Conservation (phyloP, 2,329 filamentous ascomycete species). For the Amesomyces nigricolor region DNA sequence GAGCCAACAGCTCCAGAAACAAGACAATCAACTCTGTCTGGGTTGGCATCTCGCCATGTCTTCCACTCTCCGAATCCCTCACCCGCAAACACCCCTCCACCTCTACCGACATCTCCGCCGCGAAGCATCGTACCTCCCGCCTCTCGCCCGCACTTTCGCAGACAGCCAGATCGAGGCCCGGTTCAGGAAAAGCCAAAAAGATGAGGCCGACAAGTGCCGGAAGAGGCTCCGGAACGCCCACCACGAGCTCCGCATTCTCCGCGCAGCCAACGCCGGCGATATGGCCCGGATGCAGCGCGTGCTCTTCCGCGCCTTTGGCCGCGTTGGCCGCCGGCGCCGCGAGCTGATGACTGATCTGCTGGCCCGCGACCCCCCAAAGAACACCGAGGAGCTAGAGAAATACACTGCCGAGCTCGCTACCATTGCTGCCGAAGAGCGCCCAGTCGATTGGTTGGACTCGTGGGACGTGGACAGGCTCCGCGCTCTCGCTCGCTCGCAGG, state of each 20-base stretch:
- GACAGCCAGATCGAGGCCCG: constrained; percentile 38
- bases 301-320: constrained; percentile 47
- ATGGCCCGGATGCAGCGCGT: constrained; percentile 42
- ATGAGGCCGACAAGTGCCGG: constrained; percentile 20
- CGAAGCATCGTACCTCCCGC: constrained; percentile 55
- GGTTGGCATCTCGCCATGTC: constrained; percentile 27
- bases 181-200: constrained; percentile 39
- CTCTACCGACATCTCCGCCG: constrained; percentile 57
- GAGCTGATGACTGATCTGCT: constrained; percentile 41
- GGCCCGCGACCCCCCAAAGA: constrained; percentile 32
- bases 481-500: constrained; percentile 39
- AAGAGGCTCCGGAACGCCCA: constrained; percentile 38
- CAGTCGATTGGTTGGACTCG: constrained; percentile 40
- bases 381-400: constrained; percentile 39
- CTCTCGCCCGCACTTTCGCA: constrained; percentile 42
- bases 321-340: constrained; percentile 46
- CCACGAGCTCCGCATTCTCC: constrained; percentile 42
- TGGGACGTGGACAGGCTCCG: constrained; percentile 46
- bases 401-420: constrained; percentile 21
- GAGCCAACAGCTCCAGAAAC: background rate
- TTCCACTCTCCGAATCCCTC: constrained; percentile 32
- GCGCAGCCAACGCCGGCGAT: constrained; percentile 50
- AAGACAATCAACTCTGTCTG: background rate
- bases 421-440: constrained; percentile 3
- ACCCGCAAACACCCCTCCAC: constrained; percentile 32